Conservation (phyloP, 345 rosid species). For the Salix viminalis region DNA sequence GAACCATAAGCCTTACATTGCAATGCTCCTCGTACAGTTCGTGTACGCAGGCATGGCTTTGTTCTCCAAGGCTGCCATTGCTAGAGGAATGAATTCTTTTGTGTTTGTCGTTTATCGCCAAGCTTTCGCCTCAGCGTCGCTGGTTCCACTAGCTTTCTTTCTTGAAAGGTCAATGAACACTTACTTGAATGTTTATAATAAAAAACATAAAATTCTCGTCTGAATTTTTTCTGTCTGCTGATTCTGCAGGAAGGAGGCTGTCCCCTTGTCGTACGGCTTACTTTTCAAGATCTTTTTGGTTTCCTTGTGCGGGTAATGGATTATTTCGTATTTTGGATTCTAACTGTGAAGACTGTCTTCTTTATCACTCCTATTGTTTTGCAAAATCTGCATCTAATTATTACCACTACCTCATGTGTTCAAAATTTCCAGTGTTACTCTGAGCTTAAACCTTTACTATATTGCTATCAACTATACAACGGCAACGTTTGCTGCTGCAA, state of each 20-base stretch:
- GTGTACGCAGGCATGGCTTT: slow-evolving; percentile 78
- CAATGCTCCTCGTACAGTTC: slow-evolving; percentile 56
- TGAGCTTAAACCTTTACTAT: slow-evolving; percentile 62
- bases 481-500: slow-evolving; percentile 86
- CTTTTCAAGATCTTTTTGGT: slow-evolving; percentile 48
- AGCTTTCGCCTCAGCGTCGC: slow-evolving; percentile 59
- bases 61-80: slow-evolving; percentile 67
- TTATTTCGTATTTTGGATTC: background rate
- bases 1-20: slow-evolving; percentile 51
- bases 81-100: slow-evolving; percentile 70
- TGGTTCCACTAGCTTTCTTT: slow-evolving; percentile 70
- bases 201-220: background rate
- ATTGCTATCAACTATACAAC: slow-evolving; percentile 64
- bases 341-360: background rate
- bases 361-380: background rate
- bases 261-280: slow-evolving; percentile 39
- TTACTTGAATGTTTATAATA: background rate
- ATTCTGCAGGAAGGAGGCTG: slow-evolving; percentile 38
- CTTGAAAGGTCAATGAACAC: slow-evolving; percentile 54
- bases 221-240: background rate
- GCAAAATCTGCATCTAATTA: background rate
- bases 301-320: slow-evolving; percentile 48
- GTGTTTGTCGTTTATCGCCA: slow-evolving; percentile 78
- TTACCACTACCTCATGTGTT: background rate
- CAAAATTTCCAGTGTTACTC: slow-evolving; percentile 47